These are phyloP conservation scores for Silene noctiflora DNA, from an alignment of 179 eudicot species.

Conservation along the genomic window DNA sequence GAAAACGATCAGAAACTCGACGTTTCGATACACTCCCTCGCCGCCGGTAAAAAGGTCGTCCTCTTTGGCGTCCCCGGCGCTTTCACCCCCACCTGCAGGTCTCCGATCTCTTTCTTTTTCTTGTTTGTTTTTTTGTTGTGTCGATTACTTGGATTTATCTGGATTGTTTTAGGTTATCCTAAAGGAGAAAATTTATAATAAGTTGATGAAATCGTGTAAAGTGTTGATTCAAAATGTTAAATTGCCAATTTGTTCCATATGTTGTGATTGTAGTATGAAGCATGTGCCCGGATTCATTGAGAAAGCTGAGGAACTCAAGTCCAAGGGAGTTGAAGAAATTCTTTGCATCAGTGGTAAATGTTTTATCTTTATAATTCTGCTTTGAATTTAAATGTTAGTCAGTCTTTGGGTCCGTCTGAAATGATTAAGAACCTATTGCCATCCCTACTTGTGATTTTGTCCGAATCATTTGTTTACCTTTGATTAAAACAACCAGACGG, in stretches of 20 bases:
- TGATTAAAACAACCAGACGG: too few species aligned
- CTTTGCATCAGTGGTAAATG: constrained; percentile 66
- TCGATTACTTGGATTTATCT: too few species aligned
- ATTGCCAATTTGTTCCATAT: background rate
- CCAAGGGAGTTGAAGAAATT: constrained; percentile 85
- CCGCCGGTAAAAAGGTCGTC: constrained; percentile 65
- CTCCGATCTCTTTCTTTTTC: background rate
- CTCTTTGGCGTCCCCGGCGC: constrained; percentile 73
- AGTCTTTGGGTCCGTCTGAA: background rate
- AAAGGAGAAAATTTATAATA: too few species aligned
- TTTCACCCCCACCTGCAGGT: constrained; percentile 80
- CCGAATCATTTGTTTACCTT: too few species aligned
- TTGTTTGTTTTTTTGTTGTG: background rate
- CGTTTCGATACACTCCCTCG: constrained; percentile 55
- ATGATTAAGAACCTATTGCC: too few species aligned
- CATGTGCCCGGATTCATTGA: constrained; percentile 86
- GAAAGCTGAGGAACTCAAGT: constrained; percentile 68
- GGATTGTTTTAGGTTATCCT: too few species aligned
- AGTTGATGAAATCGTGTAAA: constrained; percentile 1
- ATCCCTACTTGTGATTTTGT: too few species aligned
- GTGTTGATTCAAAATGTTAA: background rate
- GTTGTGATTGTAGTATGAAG: constrained; percentile 42
- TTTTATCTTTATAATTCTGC: background rate
- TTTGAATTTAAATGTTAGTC: background rate
- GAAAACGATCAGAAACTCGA: constrained; percentile 46